These are phyloP conservation scores for Pythium sp. DNA, from an alignment of 352 stramenopile species.

Conservation along the genomic window DNA sequence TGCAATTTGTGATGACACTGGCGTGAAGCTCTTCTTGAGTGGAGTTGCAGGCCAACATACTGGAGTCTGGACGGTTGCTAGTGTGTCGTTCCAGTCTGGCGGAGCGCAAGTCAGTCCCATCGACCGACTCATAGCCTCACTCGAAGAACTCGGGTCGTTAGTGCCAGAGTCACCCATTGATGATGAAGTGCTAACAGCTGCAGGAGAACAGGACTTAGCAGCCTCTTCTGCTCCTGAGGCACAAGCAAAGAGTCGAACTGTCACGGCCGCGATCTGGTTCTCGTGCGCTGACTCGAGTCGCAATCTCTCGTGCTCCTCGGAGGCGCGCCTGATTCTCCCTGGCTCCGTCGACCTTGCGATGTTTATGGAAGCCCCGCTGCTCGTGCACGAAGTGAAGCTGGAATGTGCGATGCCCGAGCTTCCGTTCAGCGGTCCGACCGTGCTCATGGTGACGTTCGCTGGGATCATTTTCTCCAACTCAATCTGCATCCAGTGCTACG, in stretches of 20 bases:
- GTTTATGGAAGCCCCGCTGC: constrained; percentile 9
- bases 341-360: constrained; percentile 13
- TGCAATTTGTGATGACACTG: constrained; percentile 28
- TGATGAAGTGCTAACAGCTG: neutral
- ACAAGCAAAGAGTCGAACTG: neutral
- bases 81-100: constrained; percentile 9
- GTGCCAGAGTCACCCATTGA: neutral
- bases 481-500: constrained; percentile 68
- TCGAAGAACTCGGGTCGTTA: constrained; percentile 1
- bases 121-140: constrained; percentile 10
- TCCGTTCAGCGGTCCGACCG: constrained; percentile 47
- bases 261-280: constrained; percentile 37
- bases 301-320: constrained; percentile 28
- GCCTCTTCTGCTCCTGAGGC: neutral
- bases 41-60: constrained; percentile 13
- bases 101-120: constrained; percentile 1
- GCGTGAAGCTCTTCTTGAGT: constrained; percentile 36
- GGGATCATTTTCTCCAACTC: constrained; percentile 62
- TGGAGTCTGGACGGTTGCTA: constrained; percentile 37
- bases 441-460: constrained; percentile 42
- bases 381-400: constrained; percentile 29
- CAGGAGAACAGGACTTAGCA: neutral
- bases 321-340: constrained; percentile 38
- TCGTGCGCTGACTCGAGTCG: constrained; percentile 42
- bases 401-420: constrained; percentile 57